These are phyloP conservation scores for Rhodotorula sp. DNA, from an alignment of 1,284 basidiomycete species.

Conservation along the genomic window DNA sequence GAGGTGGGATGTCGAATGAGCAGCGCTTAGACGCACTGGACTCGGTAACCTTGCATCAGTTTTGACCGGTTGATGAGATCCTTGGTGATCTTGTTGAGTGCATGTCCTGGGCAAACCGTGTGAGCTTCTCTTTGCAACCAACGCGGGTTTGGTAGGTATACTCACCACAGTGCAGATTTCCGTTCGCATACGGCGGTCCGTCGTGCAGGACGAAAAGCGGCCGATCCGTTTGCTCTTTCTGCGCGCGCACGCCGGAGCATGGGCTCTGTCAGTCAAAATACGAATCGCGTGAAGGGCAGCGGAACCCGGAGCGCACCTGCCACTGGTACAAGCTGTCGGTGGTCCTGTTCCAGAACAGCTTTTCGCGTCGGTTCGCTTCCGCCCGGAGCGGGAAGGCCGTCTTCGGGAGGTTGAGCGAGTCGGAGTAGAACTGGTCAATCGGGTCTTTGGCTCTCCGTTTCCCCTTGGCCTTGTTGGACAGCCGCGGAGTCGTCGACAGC, in stretches of 20 bases:
- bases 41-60: slow-evolving; percentile 69
- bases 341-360: slow-evolving; percentile 63
- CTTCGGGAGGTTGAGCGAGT: slow-evolving; percentile 69
- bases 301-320: slow-evolving; percentile 63
- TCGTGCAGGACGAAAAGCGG: slow-evolving; percentile 85
- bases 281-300: accelerated
- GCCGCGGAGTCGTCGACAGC: not conserved
- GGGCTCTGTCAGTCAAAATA: not conserved
- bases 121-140: not conserved
- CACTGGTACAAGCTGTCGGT: slow-evolving; percentile 75
- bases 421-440: slow-evolving; percentile 27
- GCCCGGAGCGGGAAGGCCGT: slow-evolving; percentile 76
- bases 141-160: not conserved
- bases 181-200: slow-evolving; percentile 97
- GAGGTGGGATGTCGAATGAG: not conserved
- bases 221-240: slow-evolving; percentile 66
- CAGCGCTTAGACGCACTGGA: slow-evolving; percentile 64
- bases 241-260: not conserved
- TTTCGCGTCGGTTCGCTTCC: slow-evolving; percentile 65
- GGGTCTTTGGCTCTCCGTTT: slow-evolving; percentile 21
- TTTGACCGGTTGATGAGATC: slow-evolving; percentile 93
- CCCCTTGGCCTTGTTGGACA: not conserved
- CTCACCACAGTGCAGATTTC: slow-evolving; percentile 88
- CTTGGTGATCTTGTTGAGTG: slow-evolving; percentile 94
- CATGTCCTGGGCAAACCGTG: slow-evolving; percentile 66